Base-by-base conservation (phyloP, 2,329 filamentous ascomycete species). In the Beauveria brongniartii region DNA sequence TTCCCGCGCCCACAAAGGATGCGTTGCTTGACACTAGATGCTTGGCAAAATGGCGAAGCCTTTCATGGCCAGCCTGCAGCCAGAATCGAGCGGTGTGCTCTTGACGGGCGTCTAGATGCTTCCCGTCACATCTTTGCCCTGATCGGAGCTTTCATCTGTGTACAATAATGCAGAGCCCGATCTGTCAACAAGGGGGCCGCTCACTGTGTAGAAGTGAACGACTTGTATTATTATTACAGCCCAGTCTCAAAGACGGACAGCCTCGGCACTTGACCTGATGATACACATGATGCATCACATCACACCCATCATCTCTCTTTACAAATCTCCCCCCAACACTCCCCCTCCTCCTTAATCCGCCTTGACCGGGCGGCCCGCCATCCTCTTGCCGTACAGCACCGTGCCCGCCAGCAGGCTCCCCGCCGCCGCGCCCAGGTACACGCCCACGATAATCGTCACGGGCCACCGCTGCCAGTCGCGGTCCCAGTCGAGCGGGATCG, bases 391-490 rank as follows among this genome's bases (percentile, higher is more conserved):
- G 66, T 76, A 80, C 7, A 76, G 73, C 62, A 82, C 55, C 1
- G 74, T 77, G 3, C 82, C 82, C 0, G 87, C 86, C 20, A 85
- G 65, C 60, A 84, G 69, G 70, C 89, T 87, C 1, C 92, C 92
- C 14, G 90, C 65, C 1, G 84, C 79, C 73, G 90, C 92, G 1
- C 94, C 94, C 6, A 84, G 75, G 73, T 96, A 97, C 20, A 89
- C 80, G 3, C 94, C 94, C 2, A 84, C 86, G 5, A 97, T 75
- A 62, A 99, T 89, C 0, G 94, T 99, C 53, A 97, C 88, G 0
- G 94, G 94, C 90, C 93, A 99, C 73, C 88, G 90, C 82, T 99
- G 94, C 94, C 94, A 99, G 67, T 96, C 92, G n/a, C 94, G 86
- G 73, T 99, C 94, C 93, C 93, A 97, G 73, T 99, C 94, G 66